Percentiles rank a stretch among this genome's conserved stretches.
These are phyloP conservation scores for Rhododendron mucronatum DNA, from an alignment of 148 eudicot genomes.

Conservation along the genomic window DNA sequence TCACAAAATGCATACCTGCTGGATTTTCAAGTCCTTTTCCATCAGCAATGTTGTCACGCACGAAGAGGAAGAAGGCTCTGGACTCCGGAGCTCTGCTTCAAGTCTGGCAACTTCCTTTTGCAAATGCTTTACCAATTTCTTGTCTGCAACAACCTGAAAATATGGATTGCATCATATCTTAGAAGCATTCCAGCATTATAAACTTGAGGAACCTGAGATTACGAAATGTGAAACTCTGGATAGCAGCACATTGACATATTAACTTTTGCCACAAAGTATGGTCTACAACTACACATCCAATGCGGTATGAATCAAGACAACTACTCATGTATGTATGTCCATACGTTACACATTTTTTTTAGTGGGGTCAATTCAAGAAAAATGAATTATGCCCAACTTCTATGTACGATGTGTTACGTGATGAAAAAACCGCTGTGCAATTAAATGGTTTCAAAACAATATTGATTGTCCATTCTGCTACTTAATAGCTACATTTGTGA, in stretches of 20 bases:
- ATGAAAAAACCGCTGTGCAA: background rate
- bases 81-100: slow-evolving; percentile 85
- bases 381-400: background rate
- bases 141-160: slow-evolving; percentile 72
- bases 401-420: background rate
- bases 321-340: background rate
- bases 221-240: background rate
- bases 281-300: background rate
- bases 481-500: background rate
- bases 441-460: background rate
- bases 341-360: background rate
- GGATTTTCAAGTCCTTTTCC: slow-evolving; percentile 76
- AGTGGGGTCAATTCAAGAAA: background rate
- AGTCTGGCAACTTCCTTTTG: slow-evolving; percentile 92
- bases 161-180: background rate
- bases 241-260: background rate
- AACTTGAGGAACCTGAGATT: background rate
- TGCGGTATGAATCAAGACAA: background rate
- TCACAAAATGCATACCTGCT: slow-evolving; percentile 51
- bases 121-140: slow-evolving; percentile 76
- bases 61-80: slow-evolving; percentile 63
- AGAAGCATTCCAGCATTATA: background rate
- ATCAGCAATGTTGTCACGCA: slow-evolving; percentile 52
- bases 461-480: background rate
- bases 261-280: background rate